Evolutionary conservation across 352 stramenopile genomes (phyloP), one percentile per base, ranked within the genome.

Genomic region (Phytophthora meadii): DNA sequence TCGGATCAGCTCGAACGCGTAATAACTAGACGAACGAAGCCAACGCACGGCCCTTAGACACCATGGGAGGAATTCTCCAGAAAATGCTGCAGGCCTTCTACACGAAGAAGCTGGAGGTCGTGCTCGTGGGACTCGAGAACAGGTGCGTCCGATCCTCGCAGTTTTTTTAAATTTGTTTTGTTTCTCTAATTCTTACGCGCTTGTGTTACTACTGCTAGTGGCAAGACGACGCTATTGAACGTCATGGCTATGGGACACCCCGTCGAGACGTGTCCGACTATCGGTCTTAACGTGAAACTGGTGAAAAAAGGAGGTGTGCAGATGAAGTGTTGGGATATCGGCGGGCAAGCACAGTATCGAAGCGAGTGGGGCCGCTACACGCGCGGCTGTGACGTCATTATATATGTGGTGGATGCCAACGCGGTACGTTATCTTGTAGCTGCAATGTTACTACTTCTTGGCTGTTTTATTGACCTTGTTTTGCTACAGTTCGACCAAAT

Each of bases 321-420:
- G 73, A 99, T 99, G 96, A 99, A 99, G 77, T 99, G 97, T 76
- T 99, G 97, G 97, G 97, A 99, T 84, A 98, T 99, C 58, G 97
- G 96, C 41, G 97, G 97, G 9, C 95, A 99, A 77, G 94, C 95
- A 65, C 94, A 99, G 79, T 99, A 99, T 65, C 92, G 97, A 62
- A 94, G 83, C 56, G 92, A 98, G 67, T 98, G 92, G 92, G 90
- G 91, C 28, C 82, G 92, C 48, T 98, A 98, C 77, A 98, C 93
- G 60, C 95, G 97, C 58, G 97, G 97, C 44, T 99, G 97, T 79
- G 96, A 99, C 79, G 97, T 99, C 57, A 98, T 99, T 76, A 96
- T 99, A 70, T 99, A 98, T 89, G 97, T 99, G 19, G 97, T 99
- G 1, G 97, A 99, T 64, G 94, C 96, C 42, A 97, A 98, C 27